A percentile compares a stretch with the other conserved stretches of the same genome.
These are phyloP conservation scores for Botrytis galanthina DNA, from an alignment of 2,329 filamentous ascomycete species.

Conservation along the genomic window DNA sequence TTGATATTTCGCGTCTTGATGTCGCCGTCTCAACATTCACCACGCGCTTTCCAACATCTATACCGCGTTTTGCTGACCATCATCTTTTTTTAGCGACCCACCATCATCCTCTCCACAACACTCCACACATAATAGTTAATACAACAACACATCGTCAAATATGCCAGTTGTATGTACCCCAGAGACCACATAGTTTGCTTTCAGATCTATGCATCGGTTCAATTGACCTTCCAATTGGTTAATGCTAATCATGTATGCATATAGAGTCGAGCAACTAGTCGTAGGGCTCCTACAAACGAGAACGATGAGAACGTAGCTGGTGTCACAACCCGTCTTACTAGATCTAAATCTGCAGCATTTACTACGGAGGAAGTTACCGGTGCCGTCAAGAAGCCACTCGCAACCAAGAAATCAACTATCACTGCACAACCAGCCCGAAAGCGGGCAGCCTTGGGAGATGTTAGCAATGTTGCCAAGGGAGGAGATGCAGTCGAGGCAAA, in stretches of 20 bases:
- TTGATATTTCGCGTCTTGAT: slow-evolving; percentile 31
- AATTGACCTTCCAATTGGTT: slow-evolving; percentile 8
- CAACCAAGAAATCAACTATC: slow-evolving; percentile 65
- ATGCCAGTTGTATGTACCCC: slow-evolving; percentile 57
- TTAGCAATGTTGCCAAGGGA: slow-evolving; percentile 89
- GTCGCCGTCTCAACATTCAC: slow-evolving; percentile 9
- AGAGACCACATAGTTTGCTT: slow-evolving; percentile 14
- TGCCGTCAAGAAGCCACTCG: slow-evolving; percentile 60
- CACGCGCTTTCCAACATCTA: slow-evolving; percentile 31
- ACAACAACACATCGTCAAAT: slow-evolving; percentile 26
- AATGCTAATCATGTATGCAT: slow-evolving; percentile 41
- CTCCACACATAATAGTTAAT: slow-evolving; percentile 39
- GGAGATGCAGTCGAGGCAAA: slow-evolving; percentile 66
- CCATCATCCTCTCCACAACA: slow-evolving; percentile 23
- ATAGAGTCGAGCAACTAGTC: slow-evolving; percentile 65
- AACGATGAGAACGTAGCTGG: slow-evolving; percentile 81
- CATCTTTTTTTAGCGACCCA: slow-evolving; percentile 25
- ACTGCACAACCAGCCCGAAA: slow-evolving; percentile 59
- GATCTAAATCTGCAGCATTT: slow-evolving; percentile 82
- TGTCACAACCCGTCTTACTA: slow-evolving; percentile 77
- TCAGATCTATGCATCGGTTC: not conserved
- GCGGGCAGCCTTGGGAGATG: slow-evolving; percentile 84
- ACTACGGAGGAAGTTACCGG: slow-evolving; percentile 54
- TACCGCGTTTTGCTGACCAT: slow-evolving; percentile 35
- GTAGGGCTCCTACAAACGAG: slow-evolving; percentile 80